Conservation (phyloP, 2,329 filamentous ascomycete species). For the Microdochium bolleyi region DNA sequence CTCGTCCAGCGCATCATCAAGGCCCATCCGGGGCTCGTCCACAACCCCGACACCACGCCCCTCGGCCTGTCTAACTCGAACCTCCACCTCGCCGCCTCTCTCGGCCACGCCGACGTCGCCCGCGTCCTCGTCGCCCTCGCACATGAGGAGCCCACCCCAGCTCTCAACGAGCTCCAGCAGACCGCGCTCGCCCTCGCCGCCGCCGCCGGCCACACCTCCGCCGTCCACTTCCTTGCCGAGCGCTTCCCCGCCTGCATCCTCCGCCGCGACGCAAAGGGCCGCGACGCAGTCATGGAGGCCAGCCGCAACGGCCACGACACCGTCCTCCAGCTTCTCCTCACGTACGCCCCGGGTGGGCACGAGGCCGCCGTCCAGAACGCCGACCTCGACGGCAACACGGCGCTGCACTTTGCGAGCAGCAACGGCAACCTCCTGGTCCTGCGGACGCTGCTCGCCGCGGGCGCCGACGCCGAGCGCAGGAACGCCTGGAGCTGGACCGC, state of each 20-base stretch:
- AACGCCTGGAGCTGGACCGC: slow-evolving; percentile 80
- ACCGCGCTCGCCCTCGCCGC: slow-evolving; percentile 78
- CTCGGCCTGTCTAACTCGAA: slow-evolving; percentile 70
- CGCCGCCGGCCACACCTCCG: slow-evolving; percentile 59
- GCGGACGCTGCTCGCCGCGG: slow-evolving; percentile 68
- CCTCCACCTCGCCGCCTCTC: slow-evolving; percentile 69
- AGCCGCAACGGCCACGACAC: slow-evolving; percentile 54
- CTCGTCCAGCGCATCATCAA: slow-evolving; percentile 72
- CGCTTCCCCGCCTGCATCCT: slow-evolving; percentile 55
- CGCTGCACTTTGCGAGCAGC: slow-evolving; percentile 77
- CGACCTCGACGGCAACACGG: slow-evolving; percentile 75
- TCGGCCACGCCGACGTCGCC: slow-evolving; percentile 64
- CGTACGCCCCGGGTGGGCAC: slow-evolving; percentile 48
- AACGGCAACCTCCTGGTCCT: slow-evolving; percentile 74
- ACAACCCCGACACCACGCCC: slow-evolving; percentile 70
- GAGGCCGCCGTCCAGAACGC: slow-evolving; percentile 43
- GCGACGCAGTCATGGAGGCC: slow-evolving; percentile 66
- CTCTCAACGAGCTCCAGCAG: slow-evolving; percentile 71
- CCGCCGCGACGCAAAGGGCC: slow-evolving; percentile 57
- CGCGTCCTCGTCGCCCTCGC: slow-evolving; percentile 63
- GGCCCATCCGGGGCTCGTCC: slow-evolving; percentile 61
- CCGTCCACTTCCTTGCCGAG: slow-evolving; percentile 64
- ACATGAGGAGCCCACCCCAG: slow-evolving; percentile 66
- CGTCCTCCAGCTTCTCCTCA: slow-evolving; percentile 55
- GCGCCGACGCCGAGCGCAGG: slow-evolving; percentile 62